A percentile compares a stretch with the other conserved stretches of the same genome.
These are phyloP conservation scores for Fusarium kyushuense DNA, from an alignment of 2,329 filamentous ascomycete species.

Conservation along the genomic window DNA sequence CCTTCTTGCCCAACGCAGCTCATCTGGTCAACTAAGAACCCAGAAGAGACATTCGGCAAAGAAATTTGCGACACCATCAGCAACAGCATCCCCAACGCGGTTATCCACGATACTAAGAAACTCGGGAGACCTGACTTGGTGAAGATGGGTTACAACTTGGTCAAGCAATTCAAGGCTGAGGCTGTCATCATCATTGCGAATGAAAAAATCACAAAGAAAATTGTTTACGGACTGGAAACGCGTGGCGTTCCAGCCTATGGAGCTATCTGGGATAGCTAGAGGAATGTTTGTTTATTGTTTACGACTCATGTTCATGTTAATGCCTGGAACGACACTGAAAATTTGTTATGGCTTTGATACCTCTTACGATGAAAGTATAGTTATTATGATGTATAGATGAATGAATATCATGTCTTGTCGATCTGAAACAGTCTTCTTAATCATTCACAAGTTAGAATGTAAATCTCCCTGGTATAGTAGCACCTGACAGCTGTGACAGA, in stretches of 20 bases:
- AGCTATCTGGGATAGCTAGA: constrained; percentile 74
- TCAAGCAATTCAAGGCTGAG: constrained; percentile 69
- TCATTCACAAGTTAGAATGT: constrained; percentile 9
- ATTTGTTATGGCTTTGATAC: not conserved
- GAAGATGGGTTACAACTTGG: constrained; percentile 64
- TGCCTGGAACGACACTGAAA: not conserved
- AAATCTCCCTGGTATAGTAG: not conserved
- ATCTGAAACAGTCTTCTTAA: constrained; percentile 9
- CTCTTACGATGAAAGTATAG: constrained; percentile 5
- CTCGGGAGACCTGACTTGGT: constrained; percentile 70
- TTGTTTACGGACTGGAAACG: constrained; percentile 76
- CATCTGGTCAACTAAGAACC: constrained; percentile 75
- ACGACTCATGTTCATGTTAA: not conserved
- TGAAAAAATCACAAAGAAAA: constrained; percentile 72
- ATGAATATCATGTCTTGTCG: constrained; percentile 12
- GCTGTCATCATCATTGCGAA: constrained; percentile 81
- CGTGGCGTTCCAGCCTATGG: constrained; percentile 76
- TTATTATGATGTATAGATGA: constrained; percentile 10
- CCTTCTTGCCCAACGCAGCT: constrained; percentile 66
- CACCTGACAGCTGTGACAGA: constrained; percentile 15
- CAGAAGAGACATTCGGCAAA: constrained; percentile 71
- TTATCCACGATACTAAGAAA: constrained; percentile 74
- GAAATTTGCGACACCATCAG: constrained; percentile 67
- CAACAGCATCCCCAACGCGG: constrained; percentile 69
- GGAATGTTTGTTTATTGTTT: constrained; percentile 4